These are phyloP conservation scores for Phylloporus sp. DNA, from an alignment of 768 basidiomycete genomes.

Conservation along the genomic window DNA sequence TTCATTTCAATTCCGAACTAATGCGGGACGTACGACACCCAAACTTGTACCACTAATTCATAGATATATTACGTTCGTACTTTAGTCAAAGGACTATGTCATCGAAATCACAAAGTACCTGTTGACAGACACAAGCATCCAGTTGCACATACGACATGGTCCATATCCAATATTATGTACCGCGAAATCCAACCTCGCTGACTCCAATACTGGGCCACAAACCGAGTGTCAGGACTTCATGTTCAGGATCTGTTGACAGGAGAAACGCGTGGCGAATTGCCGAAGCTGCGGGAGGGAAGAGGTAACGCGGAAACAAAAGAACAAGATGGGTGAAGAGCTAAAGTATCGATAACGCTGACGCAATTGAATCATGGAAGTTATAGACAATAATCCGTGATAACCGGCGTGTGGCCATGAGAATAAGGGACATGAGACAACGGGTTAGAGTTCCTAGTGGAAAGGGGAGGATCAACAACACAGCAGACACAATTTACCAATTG, in stretches of 20 bases:
- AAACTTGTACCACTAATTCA: neutral
- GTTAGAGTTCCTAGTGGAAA: slow-evolving; percentile 1
- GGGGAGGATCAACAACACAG: slow-evolving; percentile 9
- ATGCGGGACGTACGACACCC: neutral
- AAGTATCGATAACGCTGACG: neutral
- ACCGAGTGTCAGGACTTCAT: neutral
- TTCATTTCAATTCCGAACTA: neutral
- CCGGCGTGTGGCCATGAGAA: neutral
- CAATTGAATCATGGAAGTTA: neutral
- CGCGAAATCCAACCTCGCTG: slow-evolving; percentile 5
- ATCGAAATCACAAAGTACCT: neutral
- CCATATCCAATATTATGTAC: slow-evolving; percentile 1
- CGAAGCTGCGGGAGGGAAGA: neutral
- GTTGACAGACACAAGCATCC: neutral
- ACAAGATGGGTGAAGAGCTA: neutral
- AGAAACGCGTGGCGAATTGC: too few relatives aligned
- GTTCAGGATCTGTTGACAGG: too few relatives aligned
- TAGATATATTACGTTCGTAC: slow-evolving; percentile 3
- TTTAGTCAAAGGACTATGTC: slow-evolving; percentile 1
- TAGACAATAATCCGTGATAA: neutral
- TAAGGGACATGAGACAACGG: slow-evolving; percentile 4
- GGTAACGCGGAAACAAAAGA: slow-evolving; percentile 7
- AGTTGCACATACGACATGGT: neutral
- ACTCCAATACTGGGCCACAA: neutral
- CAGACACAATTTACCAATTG: slow-evolving; percentile 8